These are phyloP conservation scores for Cystobasidium pallidum DNA, from an alignment of 1,284 basidiomycete species.

Conservation along the genomic window DNA sequence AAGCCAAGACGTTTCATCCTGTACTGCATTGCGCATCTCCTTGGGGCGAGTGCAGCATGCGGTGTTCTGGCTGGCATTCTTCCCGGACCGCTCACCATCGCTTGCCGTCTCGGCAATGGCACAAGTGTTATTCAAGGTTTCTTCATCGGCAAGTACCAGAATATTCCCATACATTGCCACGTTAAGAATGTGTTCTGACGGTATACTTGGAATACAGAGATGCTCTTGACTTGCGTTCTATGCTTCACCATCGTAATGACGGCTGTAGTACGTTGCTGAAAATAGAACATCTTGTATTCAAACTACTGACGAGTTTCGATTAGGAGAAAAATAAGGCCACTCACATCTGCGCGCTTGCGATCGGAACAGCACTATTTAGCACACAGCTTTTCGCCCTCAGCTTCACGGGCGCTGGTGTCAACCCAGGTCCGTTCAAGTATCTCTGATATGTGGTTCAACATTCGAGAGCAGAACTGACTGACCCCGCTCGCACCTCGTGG, in stretches of 20 bases:
- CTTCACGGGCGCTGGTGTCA: conserved; percentile 48
- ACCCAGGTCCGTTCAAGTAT: conserved; percentile 3
- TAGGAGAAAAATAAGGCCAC: conserved; percentile 44
- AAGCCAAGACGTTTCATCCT: conserved; percentile 44
- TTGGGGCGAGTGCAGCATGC: conserved; percentile 59
- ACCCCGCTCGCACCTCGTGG: background rate
- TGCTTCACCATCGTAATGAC: conserved; percentile 40
- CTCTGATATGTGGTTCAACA: background rate
- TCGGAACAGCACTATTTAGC: conserved; percentile 47
- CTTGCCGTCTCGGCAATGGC: conserved; percentile 60
- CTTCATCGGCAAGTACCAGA: conserved; percentile 61
- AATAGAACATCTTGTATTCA: background rate
- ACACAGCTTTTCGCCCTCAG: conserved; percentile 46
- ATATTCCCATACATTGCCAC: background rate
- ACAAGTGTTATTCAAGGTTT: conserved; percentile 65
- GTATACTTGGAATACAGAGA: conserved; percentile 56
- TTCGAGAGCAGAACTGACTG: background rate
- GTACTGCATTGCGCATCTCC: conserved; percentile 46
- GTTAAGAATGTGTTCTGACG: background rate
- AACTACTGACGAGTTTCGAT: background rate
- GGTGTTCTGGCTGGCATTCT: conserved; percentile 67
- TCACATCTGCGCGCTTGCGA: conserved; percentile 45
- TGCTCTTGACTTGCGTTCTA: conserved; percentile 66
- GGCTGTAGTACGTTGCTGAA: conserved; percentile 29
- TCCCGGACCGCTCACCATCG: conserved; percentile 65